Evolutionary conservation across 2,329 filamentous ascomycete genomes (phyloP).

Genomic region (Penicillium sp.): DNA sequence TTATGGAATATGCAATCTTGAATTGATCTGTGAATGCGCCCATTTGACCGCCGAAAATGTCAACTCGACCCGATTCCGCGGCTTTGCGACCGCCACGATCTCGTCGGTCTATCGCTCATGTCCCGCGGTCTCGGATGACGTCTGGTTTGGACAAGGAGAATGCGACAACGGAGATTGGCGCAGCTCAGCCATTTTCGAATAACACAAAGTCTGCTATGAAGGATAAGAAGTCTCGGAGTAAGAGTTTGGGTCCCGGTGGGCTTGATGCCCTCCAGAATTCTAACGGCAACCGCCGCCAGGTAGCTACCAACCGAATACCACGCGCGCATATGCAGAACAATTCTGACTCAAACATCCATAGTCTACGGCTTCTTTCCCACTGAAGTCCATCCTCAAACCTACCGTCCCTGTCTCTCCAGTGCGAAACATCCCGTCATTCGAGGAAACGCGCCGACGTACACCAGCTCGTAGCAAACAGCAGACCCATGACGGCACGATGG

Average conservation of each 20-base stretch:
- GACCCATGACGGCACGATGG: conserved; percentile 15
- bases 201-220: conserved; percentile 41
- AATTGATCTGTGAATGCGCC: conserved; percentile 9
- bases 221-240: conserved; percentile 76
- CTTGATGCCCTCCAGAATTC: conserved; percentile 76
- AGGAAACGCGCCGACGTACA: conserved; percentile 50
- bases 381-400: conserved; percentile 78
- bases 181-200: conserved; percentile 33
- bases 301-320: conserved; percentile 46
- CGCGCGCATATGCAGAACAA: conserved; percentile 3
- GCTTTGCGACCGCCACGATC: conserved; percentile 41
- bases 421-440: conserved; percentile 62
- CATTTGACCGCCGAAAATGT: conserved; percentile 27
- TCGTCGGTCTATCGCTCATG: conserved; percentile 71
- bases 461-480: conserved; percentile 35
- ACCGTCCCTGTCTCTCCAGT: conserved; percentile 67
- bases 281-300: conserved; percentile 76
- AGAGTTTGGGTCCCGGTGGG: conserved; percentile 91
- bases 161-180: conserved; percentile 65
- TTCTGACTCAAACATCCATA: conserved; percentile 28
- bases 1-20: conserved; percentile 1
- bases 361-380: conserved; percentile 42
- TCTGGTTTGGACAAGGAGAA: conserved; percentile 71
- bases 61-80: conserved; percentile 37
- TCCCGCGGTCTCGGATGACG: conserved; percentile 52